Conservation (phyloP, 192 early-diverging fungal species). For the Ambispora gerdemannii region DNA sequence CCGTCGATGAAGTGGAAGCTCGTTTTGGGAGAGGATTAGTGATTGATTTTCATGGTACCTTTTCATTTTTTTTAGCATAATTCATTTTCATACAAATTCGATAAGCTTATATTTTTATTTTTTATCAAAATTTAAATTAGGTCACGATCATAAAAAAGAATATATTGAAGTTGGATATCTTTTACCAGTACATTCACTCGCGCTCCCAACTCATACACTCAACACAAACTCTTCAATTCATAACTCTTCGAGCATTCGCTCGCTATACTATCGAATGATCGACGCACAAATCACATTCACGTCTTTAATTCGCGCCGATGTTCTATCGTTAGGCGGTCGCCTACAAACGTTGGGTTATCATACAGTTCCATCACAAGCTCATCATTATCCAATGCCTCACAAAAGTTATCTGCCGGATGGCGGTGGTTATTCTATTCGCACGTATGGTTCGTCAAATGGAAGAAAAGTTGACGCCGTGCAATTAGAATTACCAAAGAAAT, state of each 20-base stretch:
- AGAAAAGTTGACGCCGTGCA: constrained; percentile 4
- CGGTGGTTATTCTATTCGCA: constrained; percentile 18
- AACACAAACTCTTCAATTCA: not conserved
- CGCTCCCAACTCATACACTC: not conserved
- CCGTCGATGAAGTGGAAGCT: constrained; percentile 10
- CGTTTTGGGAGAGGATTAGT: constrained; percentile 2
- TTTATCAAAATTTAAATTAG: not conserved
- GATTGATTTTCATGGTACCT: constrained; percentile 11
- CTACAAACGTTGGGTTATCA: constrained; percentile 15
- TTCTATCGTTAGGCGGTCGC: constrained; percentile 4
- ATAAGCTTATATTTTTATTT: too few relatives aligned
- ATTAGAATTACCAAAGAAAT: not conserved
- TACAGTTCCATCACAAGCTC: constrained; percentile 1
- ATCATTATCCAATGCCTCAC: not conserved
- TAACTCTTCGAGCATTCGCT: not conserved
- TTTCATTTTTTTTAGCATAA: not conserved
- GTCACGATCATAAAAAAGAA: constrained; percentile 2
- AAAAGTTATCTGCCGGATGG: not conserved
- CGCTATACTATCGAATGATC: not conserved
- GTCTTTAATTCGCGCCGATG: not conserved
- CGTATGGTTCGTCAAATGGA: constrained; percentile 19
- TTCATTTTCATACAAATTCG: too few relatives aligned
- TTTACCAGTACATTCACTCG: not conserved
- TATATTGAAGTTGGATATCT: constrained; percentile 19
- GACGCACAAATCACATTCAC: not conserved